phyloP scores from a whole-genome alignment of 1,139 yeast genomes.

The Starmera stellimalicola region DNA sequence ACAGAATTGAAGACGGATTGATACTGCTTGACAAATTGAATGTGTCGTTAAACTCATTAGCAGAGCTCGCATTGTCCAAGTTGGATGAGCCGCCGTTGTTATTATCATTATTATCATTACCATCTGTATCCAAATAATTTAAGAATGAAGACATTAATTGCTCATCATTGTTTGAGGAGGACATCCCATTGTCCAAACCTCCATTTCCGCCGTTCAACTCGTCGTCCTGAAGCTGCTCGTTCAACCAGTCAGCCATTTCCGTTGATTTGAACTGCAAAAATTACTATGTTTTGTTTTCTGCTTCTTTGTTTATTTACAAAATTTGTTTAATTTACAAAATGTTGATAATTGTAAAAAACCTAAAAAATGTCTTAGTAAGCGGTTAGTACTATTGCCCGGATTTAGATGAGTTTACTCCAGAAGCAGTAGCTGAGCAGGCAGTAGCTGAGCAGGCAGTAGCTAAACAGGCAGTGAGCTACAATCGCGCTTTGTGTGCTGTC shows the following conservation, averaged over 20 bases:
- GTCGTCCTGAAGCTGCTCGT: constrained; percentile 16
- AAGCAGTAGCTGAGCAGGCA: too few relatives aligned
- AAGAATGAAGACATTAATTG: constrained; percentile 19
- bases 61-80: constrained; percentile 1
- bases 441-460: too few relatives aligned
- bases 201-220: constrained; percentile 8
- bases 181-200: constrained; percentile 7
- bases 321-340: too few relatives aligned
- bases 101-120: constrained; percentile 4
- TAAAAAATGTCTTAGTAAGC: too few relatives aligned
- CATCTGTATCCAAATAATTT: constrained; percentile 14
- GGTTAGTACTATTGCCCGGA: too few relatives aligned
- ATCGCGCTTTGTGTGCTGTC: too few relatives aligned
- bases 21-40: constrained; percentile 9
- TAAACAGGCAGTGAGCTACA: too few relatives aligned
- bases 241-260: constrained; percentile 20
- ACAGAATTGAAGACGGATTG: constrained; percentile 9
- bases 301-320: too few relatives aligned
- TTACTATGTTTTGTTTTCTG: too few relatives aligned
- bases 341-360: too few relatives aligned
- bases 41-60: constrained; percentile 2
- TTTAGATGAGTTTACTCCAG: too few relatives aligned
- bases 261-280: too few relatives aligned
- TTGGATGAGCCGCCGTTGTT: constrained; percentile 1
- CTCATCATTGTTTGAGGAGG: constrained; percentile 8